Base-by-base conservation (phyloP, 805 yeast species). In the Candida pseudoglaebosa region DNA sequence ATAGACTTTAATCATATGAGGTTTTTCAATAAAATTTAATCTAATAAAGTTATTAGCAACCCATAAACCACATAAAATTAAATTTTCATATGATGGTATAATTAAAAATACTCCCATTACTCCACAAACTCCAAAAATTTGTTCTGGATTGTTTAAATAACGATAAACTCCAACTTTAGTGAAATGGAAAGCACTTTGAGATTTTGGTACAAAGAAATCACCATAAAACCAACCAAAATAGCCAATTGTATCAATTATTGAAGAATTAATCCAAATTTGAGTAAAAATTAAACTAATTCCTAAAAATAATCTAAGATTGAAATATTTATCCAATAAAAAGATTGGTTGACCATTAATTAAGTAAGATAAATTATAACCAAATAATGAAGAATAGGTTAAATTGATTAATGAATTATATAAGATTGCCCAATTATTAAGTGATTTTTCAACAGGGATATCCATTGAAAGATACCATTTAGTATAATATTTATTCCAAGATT, bases 181-280 rank as follows among this genome's bases (percentile, higher is more conserved):
- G 48, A 85, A 67, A 46, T 68, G 67, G 21, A 47, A 38, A 4
- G 51, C 41, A 26, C 46, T 37, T 15, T 71, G 62, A 14, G 73
- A 65, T 37, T 70, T 74, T 26, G 84, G 78, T 41, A 83, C 63
- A 59, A 84, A 85, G 60, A 85, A 85, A 57, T 85, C 95, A 41
- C 95, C 95, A 57, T 82, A 85, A 52, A 84, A 85, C 93, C 93
- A 85, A n/a, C 95, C 93, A 59, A 81, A 84, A 44, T 82, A 83
- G 2, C 91, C 91, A 46, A 85, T 78, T 36, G 84, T 78, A 32
- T 77, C 76, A 46, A 79, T 71, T 26, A 84, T 83, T 21, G 87
- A 83, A 17, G 70, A 50, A 47, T 83, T 78, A 24, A 87, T 82
- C 83, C 87, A 79, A 13, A 73, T 54, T 50, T 85, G 95, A 20